Evolutionary conservation across 495 filamentous ascomycete genomes (phyloP), one percentile per base, ranked within the genome.

Genomic region (Aspergillus conjunctus): DNA sequence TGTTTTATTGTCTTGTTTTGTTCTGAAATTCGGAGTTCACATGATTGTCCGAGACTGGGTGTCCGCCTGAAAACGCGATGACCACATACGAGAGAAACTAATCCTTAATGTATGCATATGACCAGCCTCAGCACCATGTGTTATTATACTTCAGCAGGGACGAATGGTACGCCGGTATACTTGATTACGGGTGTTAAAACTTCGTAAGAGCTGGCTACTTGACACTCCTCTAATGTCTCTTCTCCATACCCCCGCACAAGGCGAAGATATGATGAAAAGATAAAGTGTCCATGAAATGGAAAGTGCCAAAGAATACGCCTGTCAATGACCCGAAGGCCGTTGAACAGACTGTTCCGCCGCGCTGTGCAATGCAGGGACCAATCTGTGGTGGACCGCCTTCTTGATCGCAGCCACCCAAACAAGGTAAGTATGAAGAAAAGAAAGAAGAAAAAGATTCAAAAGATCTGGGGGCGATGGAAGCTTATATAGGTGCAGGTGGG

Each of bases 361-460:
- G 85, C 66, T 88, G 87, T 89, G 86, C 87, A 87, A 89, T 90
- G 86, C 82, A 88, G 85, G 85, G 76, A 83, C 86, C 80, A 80
- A 80, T 72, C 72, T 74, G 78, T 85, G 79, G 79, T 76, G 77
- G 66, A 73, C 80, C 73, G 79, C 74, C 76, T 82, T 85, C 75
- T 73, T 87, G 85, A 88, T 77, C 85, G 75, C 78, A 71, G 78
- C 73, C 77, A 75, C 79, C 77, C 79, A 82, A 81, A 84, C 83
- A 87, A 88, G 85, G 85, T 88, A 88, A 87, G 84, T 87, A 88
- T 88, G 83, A 87, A 83, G 81, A 86, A 83, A 70, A 75, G 71
- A 79, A 78, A 72, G 73, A 75, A 73, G 73, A 77, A 70, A 66
- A 66, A 59, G 58, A 44, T 51, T 12, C 7, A 61, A 71, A 75